Base-by-base conservation (phyloP, 805 yeast genomes). In the Metschnikowia kofuensis region DNA sequence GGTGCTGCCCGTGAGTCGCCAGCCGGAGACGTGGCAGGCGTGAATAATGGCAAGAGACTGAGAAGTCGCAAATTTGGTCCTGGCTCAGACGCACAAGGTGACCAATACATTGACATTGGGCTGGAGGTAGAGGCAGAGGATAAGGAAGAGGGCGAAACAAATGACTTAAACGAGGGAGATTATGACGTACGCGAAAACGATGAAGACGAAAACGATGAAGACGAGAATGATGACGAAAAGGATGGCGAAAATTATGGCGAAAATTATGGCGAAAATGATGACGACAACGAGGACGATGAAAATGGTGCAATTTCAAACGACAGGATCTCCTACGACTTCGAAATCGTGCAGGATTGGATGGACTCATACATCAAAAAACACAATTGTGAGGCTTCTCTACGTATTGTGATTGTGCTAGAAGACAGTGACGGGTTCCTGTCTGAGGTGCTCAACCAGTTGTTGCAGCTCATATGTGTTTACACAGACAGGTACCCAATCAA, bases 371-470 rank as follows among this genome's bases (percentile, higher is more conserved):
- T n/a, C 38, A 47, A 31, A 31, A 47, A 38, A 11, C 29, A 37
- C 30, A 40, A 32, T 38, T 50, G 38, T 40, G 54, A 32, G 4
- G 50, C 47, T 2, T 43, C 47, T 13, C 44, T 62, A 8, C 54
- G 64, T 5, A 52, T 67, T 8, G 57, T 64, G 7, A 53, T 72
- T 7, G 56, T 71, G 13, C 44, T 72, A n/a, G 73, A 71, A 50
- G 76, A 73, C 50, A 57, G 71, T 28, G 69, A 68, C 48, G 62
- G 73, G 7, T 59, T 71, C 14, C 62, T 57, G 45, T 59, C 60
- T 40, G 73, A 68, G 40, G 65, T 66, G 1, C 46, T 72, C 14
- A 71, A 72, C 54, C 75, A 66, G 45, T 52, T 72, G 34, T 30
- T 73, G 12, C 67, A 66, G 46, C 52, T 67, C 8, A 47, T 72